phyloP scores from a whole-genome alignment of 2,329 filamentous ascomycete genomes.

The Fusarium sarcochroum region DNA sequence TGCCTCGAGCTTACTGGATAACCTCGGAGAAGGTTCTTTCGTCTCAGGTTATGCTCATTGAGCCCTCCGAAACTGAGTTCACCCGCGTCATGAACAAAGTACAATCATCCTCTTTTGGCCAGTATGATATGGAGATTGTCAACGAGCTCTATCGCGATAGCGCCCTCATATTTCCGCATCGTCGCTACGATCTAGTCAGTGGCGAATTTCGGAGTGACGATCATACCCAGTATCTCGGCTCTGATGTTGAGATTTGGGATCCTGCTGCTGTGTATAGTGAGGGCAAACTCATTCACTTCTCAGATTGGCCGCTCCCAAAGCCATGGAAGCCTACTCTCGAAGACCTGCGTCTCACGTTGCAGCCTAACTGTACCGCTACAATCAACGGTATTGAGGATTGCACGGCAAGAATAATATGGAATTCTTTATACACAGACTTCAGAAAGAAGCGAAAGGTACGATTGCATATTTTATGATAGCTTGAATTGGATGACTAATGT shows the following conservation, averaged over 20 bases:
- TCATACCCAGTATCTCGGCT: constrained; percentile 59
- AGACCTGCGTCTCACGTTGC: constrained; percentile 13
- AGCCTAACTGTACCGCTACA: constrained; percentile 59
- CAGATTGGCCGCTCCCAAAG: constrained; percentile 79
- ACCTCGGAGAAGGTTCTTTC: constrained; percentile 69
- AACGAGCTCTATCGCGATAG: constrained; percentile 72
- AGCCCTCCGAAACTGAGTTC: constrained; percentile 69
- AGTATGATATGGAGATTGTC: constrained; percentile 78
- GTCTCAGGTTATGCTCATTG: constrained; percentile 70
- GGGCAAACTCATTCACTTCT: constrained; percentile 78
- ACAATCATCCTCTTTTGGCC: constrained; percentile 44
- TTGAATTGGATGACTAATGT: not conserved
- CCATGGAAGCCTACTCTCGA: constrained; percentile 56
- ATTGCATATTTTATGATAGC: rapidly evolving
- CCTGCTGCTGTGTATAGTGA: constrained; percentile 66
- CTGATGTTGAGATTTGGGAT: constrained; percentile 69
- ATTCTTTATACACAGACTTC: constrained; percentile 65
- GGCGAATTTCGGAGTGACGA: constrained; percentile 71
- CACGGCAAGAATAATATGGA: constrained; percentile 37
- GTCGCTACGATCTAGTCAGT: constrained; percentile 71
- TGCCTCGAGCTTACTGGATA: constrained; percentile 81
- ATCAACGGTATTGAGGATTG: constrained; percentile 64
- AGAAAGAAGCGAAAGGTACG: constrained; percentile 33
- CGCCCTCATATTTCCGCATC: constrained; percentile 74
- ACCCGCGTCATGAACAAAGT: constrained; percentile 50